phyloP scores from a whole-genome alignment of 2,329 filamentous ascomycete genomes.

The Aspergillus luchuensis region DNA sequence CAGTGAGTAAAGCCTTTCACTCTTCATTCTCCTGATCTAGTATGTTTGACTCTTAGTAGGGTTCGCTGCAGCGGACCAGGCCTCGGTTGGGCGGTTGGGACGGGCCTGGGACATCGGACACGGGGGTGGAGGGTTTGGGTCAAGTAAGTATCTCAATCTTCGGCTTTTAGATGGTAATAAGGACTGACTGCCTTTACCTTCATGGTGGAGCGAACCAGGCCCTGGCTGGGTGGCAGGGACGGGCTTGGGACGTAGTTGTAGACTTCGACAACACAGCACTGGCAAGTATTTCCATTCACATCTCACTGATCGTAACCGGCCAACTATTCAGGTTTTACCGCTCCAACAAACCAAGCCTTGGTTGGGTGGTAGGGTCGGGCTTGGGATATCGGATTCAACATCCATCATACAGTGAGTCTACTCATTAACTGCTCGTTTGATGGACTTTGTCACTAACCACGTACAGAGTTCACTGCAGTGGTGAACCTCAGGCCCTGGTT shows the following conservation, averaged over 20 bases:
- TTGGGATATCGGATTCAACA: not conserved
- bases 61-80: not conserved
- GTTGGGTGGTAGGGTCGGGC: not conserved
- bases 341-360: not conserved
- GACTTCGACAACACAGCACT: no score
- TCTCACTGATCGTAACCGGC: no score
- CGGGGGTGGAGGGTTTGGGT: no score
- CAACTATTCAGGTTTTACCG: no score
- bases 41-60: not conserved
- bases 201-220: not conserved
- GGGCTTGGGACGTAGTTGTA: not conserved
- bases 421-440: no score
- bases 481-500: not conserved
- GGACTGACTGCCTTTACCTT: no score
- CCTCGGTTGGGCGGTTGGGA: slow-evolving; percentile 7
- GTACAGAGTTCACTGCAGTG: not conserved
- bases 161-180: no score
- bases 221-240: slow-evolving; percentile 7
- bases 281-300: no score
- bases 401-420: no score
- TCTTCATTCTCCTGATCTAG: no score
- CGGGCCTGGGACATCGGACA: slow-evolving; percentile 8
- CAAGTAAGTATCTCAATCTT: no score
- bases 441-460: not conserved
- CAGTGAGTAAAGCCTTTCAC: no score